A percentile compares a stretch with the other conserved stretches of the same genome.
phyloP scores from a whole-genome alignment of 176 grass and related monocot species.

The Guadua angustifolia region DNA sequence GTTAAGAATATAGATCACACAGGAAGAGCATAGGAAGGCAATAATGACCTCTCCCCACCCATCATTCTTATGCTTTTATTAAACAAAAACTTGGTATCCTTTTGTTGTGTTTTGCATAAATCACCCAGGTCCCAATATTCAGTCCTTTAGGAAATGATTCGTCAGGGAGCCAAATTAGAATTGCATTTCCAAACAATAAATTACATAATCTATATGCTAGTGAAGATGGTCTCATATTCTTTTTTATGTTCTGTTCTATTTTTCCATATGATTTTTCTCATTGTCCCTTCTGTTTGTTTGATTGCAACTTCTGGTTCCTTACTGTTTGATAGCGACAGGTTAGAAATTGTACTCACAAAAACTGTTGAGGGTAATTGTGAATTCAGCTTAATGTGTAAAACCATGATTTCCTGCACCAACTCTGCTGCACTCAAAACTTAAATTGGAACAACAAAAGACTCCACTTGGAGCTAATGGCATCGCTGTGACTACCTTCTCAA shows the following conservation, averaged over 20 bases:
- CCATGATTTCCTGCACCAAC: background rate
- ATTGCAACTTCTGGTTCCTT: background rate
- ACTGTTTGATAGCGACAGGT: background rate
- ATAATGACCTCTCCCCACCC: background rate
- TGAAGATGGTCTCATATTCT: background rate
- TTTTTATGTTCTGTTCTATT: background rate
- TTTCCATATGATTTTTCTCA: background rate
- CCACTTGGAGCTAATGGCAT: background rate
- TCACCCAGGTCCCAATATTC: background rate
- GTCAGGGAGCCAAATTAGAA: background rate
- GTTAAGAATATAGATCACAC: background rate
- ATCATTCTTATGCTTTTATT: constrained; percentile 11
- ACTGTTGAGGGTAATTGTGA: background rate
- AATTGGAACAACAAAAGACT: background rate
- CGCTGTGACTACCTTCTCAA: background rate
- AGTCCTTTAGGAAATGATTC: background rate
- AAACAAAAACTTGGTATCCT: background rate
- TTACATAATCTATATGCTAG: background rate
- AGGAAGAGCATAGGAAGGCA: constrained; percentile 8
- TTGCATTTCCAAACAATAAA: background rate
- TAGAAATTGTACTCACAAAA: background rate
- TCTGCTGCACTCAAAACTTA: background rate
- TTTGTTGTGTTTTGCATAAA: too few species aligned
- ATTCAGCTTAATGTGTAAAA: background rate
- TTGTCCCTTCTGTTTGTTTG: background rate